Evolutionary conservation across 139 green algal species (phyloP), one percentile per base, ranked within the genome.

Genomic region (Raphidocelis subcapitata): DNA sequence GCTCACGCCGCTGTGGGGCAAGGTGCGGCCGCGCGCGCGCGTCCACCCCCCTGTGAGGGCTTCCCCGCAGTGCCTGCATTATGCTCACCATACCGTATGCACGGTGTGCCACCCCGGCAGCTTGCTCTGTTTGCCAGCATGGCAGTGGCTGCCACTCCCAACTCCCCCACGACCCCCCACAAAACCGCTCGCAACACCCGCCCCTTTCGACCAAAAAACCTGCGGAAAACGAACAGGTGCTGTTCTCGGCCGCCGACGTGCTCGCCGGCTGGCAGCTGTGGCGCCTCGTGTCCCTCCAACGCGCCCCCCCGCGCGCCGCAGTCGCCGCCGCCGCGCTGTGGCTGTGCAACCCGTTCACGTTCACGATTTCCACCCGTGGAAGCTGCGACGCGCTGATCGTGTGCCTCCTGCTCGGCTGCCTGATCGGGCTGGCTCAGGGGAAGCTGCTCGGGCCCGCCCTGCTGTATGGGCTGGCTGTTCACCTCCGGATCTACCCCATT

Each of bases 301-400:
- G 31, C 5, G 57, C 49, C 1, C 62, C 64, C 14, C 37, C 59
- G 16, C 26, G 28, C 2, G 62, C 29, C 32, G 37, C 44, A 47
- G 65, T 66, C n/a, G 72, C 5, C 63, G 77, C 74, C 4, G 33
- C 87, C 14, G 72, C 82, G 3, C 65, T 84, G 1, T 99, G 94
- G 95, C 87, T 99, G 26, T 97, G 92, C 84, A 99, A 97, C 82
- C 95, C 95, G 8, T 96, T 94, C 75, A 97, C 92, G 5, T 76
- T 84, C 67, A 88, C 92, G 24, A 96, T 99, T 65, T 97, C 93
- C 31, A 98, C 94, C 0, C 68, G 95, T 1, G 95, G 95, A 51
- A 95, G 77, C 68, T 93, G 89, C 59, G 95, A 99, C 57, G 79
- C 88, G n/a, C 60, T 98, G 15, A 86, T 91, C 23, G 72, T 81